phyloP scores from a whole-genome alignment of 1,284 basidiomycete genomes.

The Termitomyces sp. region DNA sequence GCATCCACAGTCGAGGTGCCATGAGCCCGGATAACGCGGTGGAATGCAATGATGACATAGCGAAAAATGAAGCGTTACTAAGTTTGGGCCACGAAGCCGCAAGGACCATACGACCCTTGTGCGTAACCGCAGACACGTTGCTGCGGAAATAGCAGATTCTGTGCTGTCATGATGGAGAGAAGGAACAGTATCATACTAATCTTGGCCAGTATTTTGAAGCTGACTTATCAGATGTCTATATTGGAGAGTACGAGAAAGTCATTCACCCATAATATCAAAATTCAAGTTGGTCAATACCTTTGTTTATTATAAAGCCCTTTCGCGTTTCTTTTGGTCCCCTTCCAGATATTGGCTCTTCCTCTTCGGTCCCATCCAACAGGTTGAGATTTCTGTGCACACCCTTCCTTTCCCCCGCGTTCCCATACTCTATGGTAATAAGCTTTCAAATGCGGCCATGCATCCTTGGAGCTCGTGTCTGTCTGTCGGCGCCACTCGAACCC shows the following conservation, averaged over 20 bases:
- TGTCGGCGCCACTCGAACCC: slow-evolving; percentile 18
- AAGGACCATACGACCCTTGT: not conserved
- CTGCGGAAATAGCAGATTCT: not conserved
- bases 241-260: not conserved
- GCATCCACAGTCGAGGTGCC: not conserved
- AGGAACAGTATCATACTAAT: not conserved
- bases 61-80: not conserved
- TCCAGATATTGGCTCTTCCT: slow-evolving; percentile 20
- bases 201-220: not conserved
- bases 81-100: no score
- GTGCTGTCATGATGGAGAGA: not conserved
- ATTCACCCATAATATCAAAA: not conserved
- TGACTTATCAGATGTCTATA: not conserved
- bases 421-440: slow-evolving; percentile 21
- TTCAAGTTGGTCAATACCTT: not conserved
- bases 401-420: slow-evolving; percentile 17
- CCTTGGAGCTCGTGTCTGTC: not conserved
- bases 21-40: not conserved
- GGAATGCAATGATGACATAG: not conserved
- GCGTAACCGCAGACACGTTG: not conserved
- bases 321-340: slow-evolving; percentile 12
- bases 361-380: slow-evolving; percentile 18
- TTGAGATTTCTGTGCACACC: slow-evolving; percentile 21
- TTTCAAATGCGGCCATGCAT: slow-evolving; percentile 20
- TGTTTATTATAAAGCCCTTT: slow-evolving; percentile 10